A percentile compares a stretch with the other conserved stretches of the same genome.
These are phyloP conservation scores for Phytophthora agathidicida DNA, from an alignment of 352 stramenopile genomes.

Conservation along the genomic window DNA sequence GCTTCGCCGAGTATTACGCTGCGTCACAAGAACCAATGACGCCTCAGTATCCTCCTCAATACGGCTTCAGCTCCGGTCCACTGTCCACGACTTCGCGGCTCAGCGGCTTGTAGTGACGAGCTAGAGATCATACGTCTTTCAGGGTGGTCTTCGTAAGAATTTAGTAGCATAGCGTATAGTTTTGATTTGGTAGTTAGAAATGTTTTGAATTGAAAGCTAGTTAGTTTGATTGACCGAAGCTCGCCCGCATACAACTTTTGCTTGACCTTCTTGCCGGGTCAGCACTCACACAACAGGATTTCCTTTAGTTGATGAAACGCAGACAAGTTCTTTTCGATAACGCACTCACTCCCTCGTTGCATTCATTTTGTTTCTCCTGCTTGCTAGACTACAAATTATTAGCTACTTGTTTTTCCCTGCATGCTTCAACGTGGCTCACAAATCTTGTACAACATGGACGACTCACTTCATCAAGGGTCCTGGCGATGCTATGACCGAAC, in stretches of 20 bases:
- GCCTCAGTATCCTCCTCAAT: constrained; percentile 24
- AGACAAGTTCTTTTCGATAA: no score
- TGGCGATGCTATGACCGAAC: constrained; percentile 27
- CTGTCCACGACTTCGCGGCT: constrained; percentile 38
- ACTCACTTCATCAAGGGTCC: constrained; percentile 9
- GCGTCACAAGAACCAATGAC: constrained; percentile 36
- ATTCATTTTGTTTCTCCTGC: constrained; percentile 30
- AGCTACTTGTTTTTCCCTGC: constrained; percentile 31
- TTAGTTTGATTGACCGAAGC: constrained; percentile 1
- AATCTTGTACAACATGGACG: constrained; percentile 41
- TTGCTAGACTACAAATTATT: constrained; percentile 41
- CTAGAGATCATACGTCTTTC: constrained; percentile 5
- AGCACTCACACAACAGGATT: no score
- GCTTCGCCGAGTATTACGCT: constrained; percentile 79
- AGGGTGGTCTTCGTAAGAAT: constrained; percentile 12
- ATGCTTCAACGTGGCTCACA: constrained; percentile 29
- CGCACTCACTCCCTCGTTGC: constrained; percentile 16
- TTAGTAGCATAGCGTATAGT: constrained; percentile 18
- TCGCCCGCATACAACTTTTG: no score
- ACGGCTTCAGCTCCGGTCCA: constrained; percentile 32
- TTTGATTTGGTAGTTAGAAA: constrained; percentile 21
- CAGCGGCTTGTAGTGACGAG: constrained; percentile 34
- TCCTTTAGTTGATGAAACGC: no score
- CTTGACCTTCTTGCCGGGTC: neutral
- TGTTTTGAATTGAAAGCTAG: constrained; percentile 14